phyloP scores from a whole-genome alignment of 2,329 filamentous ascomycete genomes.

The Sphaerulina vaccinii region DNA sequence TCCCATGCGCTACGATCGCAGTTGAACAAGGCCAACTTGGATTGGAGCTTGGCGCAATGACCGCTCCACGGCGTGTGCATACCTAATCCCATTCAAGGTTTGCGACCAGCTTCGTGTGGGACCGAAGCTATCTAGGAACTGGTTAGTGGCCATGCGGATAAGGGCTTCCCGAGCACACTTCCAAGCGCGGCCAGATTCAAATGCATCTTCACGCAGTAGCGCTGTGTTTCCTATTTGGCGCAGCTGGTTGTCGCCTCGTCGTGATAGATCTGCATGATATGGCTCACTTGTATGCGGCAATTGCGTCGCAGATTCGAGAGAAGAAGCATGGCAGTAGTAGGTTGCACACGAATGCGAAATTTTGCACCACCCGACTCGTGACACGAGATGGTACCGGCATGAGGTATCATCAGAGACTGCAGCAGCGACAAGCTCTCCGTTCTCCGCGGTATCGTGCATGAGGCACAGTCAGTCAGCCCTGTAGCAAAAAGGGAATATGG shows the following conservation, averaged over 20 bases:
- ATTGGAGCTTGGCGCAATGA: too few species aligned
- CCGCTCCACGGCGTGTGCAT: too few species aligned
- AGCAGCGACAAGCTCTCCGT: too few species aligned
- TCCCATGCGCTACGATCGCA: background rate
- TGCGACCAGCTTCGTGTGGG: background rate
- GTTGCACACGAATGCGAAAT: too few species aligned
- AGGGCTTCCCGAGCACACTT: background rate
- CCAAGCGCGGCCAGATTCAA: background rate
- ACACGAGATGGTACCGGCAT: background rate
- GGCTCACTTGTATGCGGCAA: too few species aligned
- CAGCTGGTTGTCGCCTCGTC: background rate
- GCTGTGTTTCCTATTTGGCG: background rate
- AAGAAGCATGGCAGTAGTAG: too few species aligned
- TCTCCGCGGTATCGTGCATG: background rate
- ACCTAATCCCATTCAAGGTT: background rate
- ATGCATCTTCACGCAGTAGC: background rate
- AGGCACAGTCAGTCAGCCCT: background rate
- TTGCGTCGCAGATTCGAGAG: too few species aligned
- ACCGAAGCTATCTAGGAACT: background rate
- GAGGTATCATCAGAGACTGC: too few species aligned
- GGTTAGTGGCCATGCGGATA: background rate
- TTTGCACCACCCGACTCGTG: too few species aligned
- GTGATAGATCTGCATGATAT: too few species aligned
- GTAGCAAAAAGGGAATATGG: conserved; percentile 6
- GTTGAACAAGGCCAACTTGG: background rate